A percentile compares a stretch with the other conserved stretches of the same genome.
Evolutionary conservation across 2,329 filamentous ascomycete species (phyloP).

Genomic region (Ilyonectria mors-panacis): DNA sequence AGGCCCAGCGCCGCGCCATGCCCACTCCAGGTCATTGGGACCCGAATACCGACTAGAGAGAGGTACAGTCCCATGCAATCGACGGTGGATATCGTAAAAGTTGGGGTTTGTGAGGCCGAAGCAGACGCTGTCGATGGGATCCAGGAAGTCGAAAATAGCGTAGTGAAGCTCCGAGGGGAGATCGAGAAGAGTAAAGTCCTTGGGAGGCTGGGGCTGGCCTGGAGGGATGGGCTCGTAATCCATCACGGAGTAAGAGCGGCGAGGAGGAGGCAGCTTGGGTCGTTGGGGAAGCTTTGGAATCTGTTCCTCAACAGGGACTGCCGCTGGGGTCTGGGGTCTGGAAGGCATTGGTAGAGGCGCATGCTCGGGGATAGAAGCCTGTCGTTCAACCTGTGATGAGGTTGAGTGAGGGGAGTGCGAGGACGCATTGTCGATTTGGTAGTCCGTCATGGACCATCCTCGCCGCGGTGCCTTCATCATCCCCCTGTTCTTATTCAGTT

Average conservation of each 20-base stretch:
- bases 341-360: constrained; percentile 36
- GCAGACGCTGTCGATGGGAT: constrained; percentile 75
- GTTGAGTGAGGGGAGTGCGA: constrained; percentile 40
- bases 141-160: constrained; percentile 72
- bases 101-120: constrained; percentile 71
- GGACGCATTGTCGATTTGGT: constrained; percentile 52
- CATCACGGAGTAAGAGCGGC: constrained; percentile 73
- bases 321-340: constrained; percentile 33
- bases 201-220: constrained; percentile 63
- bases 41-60: constrained; percentile 70
- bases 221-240: constrained; percentile 67
- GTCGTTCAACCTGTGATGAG: constrained; percentile 45
- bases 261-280: constrained; percentile 62
- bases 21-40: constrained; percentile 75
- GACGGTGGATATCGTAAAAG: constrained; percentile 72
- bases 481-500: constrained; percentile 55
- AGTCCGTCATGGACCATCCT: constrained; percentile 64
- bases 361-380: constrained; percentile 55
- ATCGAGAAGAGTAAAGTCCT: constrained; percentile 63
- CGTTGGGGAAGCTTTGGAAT: constrained; percentile 46
- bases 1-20: constrained; percentile 70
- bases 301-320: constrained; percentile 38
- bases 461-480: constrained; percentile 59
- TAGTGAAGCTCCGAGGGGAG: constrained; percentile 74
- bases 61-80: constrained; percentile 69